Evolutionary conservation across 208 protist genomes (phyloP).

Genomic region (Crithidia thermophila): DNA sequence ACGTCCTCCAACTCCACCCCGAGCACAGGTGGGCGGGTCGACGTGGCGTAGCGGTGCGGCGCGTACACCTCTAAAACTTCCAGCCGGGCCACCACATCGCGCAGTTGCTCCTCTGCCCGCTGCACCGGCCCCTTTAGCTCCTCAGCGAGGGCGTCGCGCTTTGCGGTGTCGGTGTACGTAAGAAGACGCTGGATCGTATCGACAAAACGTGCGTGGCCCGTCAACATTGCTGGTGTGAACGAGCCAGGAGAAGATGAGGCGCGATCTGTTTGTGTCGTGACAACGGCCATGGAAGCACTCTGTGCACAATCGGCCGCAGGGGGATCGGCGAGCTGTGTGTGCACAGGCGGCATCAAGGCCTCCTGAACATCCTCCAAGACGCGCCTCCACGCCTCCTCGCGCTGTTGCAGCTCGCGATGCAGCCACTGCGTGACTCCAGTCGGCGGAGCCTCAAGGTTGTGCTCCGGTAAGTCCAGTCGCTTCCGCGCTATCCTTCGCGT

Average conservation of each 20-base stretch:
- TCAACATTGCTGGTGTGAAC: no score
- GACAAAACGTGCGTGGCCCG: neutral
- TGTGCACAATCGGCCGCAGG: no score
- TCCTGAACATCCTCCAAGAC: conserved; percentile 26
- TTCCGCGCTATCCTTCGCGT: neutral
- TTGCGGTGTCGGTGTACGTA: neutral
- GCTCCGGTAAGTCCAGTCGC: neutral
- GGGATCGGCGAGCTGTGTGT: neutral
- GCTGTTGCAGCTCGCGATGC: conserved; percentile 1
- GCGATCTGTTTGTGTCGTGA: no score
- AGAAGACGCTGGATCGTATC: neutral
- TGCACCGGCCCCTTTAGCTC: neutral
- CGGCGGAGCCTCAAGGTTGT: neutral
- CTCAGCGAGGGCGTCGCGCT: neutral
- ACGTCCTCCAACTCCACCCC: conserved; percentile 67
- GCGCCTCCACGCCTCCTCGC: conserved; percentile 4
- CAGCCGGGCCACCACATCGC: conserved; percentile 37
- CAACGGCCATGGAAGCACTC: no score
- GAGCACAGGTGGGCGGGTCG: conserved; percentile 53
- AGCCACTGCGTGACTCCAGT: conserved; percentile 15
- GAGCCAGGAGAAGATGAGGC: no score
- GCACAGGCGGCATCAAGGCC: neutral
- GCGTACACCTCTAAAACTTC: conserved; percentile 72
- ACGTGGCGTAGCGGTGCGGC: conserved; percentile 51
- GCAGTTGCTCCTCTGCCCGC: conserved; percentile 15